Percentiles rank a stretch among this genome's conserved stretches.
phyloP scores from a whole-genome alignment of 345 rosid species.

The Euclidium syriacum region DNA sequence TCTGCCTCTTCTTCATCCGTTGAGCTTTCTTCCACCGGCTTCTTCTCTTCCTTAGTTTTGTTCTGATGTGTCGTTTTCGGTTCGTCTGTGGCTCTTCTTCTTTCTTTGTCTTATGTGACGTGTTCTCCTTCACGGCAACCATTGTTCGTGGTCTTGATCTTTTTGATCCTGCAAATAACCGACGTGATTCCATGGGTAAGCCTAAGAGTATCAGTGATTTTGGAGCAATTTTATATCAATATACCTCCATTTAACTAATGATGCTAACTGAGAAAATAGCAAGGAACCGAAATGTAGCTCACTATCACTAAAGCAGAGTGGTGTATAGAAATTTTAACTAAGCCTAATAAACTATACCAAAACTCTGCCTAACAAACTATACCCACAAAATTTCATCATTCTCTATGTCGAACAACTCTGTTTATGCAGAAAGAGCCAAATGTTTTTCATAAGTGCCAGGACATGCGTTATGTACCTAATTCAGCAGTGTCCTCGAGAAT shows the following conservation, averaged over 20 bases:
- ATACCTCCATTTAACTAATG: background rate
- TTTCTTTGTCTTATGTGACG: conserved; percentile 8
- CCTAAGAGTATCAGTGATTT: background rate
- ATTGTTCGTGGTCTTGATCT: conserved; percentile 23
- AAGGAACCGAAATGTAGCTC: too few relatives aligned
- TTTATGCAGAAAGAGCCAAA: background rate
- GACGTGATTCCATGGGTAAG: background rate
- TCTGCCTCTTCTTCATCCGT: conserved; percentile 27
- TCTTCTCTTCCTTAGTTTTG: conserved; percentile 20
- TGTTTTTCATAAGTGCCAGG: background rate
- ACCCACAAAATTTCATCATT: background rate
- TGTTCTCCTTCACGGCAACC: background rate
- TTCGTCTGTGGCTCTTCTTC: conserved; percentile 16
- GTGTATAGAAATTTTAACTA: too few relatives aligned
- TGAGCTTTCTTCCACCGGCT: conserved; percentile 4
- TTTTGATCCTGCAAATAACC: conserved; percentile 36
- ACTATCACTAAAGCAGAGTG: too few relatives aligned
- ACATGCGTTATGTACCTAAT: conserved; percentile 28
- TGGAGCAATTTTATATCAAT: background rate
- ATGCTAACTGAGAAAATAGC: background rate
- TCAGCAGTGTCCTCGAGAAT: conserved; percentile 31
- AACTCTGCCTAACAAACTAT: too few relatives aligned
- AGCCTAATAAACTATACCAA: background rate
- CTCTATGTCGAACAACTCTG: background rate
- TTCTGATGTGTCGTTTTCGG: conserved; percentile 9